Evolutionary conservation across 495 filamentous ascomycete species (phyloP).

Genomic region (Lasiosphaeria ovina): DNA sequence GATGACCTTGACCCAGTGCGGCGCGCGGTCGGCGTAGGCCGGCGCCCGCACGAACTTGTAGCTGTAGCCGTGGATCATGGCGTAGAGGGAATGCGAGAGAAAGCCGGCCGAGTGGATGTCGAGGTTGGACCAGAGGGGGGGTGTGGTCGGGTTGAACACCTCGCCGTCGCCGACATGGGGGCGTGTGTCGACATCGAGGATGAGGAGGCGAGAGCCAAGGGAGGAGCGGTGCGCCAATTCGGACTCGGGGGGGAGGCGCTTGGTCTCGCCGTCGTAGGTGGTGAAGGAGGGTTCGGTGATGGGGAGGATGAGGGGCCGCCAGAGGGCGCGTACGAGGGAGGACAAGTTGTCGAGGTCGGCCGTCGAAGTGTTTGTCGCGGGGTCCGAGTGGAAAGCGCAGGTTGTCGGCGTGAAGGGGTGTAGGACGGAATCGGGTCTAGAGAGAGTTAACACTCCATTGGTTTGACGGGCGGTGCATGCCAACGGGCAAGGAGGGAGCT

Average conservation of each 20-base stretch:
- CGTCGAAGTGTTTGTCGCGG: no score
- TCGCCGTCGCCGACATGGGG: conserved; percentile 24
- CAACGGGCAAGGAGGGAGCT: no score
- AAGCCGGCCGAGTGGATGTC: conserved; percentile 32
- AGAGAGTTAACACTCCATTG: no score
- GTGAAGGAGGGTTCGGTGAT: conserved; percentile 26
- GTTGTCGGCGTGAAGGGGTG: no score
- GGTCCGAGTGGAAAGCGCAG: no score
- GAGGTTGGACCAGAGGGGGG: conserved; percentile 22
- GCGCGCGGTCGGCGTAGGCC: conserved; percentile 32
- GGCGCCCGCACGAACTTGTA: conserved; percentile 48
- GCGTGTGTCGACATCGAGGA: conserved; percentile 44
- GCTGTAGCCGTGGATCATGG: conserved; percentile 52
- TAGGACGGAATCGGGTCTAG: no score
- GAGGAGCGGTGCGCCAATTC: conserved; percentile 23
- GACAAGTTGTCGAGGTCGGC: conserved; percentile 16
- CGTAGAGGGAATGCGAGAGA: conserved; percentile 44
- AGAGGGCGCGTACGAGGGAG: conserved; percentile 25
- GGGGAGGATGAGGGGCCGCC: conserved; percentile 25
- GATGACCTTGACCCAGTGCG: conserved; percentile 51
- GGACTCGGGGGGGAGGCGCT: conserved; percentile 21
- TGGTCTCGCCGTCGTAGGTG: conserved; percentile 23
- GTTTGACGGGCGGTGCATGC: no score
- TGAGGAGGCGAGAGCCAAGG: conserved; percentile 35
- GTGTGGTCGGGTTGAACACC: conserved; percentile 23